Conservation (phyloP, 805 yeast species). For the Saturnispora saitoi region DNA sequence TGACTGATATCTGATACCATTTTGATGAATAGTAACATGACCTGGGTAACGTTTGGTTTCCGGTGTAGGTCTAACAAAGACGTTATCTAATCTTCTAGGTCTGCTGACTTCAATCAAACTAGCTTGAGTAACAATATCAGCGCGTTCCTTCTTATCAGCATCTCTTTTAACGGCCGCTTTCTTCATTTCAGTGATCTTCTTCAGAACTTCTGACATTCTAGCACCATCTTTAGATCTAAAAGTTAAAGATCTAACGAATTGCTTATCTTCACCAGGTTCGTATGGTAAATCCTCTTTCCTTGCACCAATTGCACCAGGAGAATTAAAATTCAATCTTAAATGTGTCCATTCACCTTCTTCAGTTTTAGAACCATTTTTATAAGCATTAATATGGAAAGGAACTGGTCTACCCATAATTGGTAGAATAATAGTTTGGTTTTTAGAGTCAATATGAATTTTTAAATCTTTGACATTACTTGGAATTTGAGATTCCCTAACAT, state of each 20-base stretch:
- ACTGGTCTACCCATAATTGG: slow-evolving; percentile 96
- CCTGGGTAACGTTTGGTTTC: slow-evolving; percentile 96
- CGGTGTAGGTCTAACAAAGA: slow-evolving; percentile 90
- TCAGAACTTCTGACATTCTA: slow-evolving; percentile 82
- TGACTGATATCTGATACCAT: slow-evolving; percentile 90
- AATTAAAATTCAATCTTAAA: slow-evolving; percentile 80
- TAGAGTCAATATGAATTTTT: slow-evolving; percentile 78
- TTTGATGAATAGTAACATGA: slow-evolving; percentile 81
- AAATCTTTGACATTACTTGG: slow-evolving; percentile 78
- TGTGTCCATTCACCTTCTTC: slow-evolving; percentile 96
- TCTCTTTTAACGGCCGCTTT: slow-evolving; percentile 87
- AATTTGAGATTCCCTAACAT: slow-evolving; percentile 86
- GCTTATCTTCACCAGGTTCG: slow-evolving; percentile 79
- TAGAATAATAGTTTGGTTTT: slow-evolving; percentile 77
- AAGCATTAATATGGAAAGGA: slow-evolving; percentile 92
- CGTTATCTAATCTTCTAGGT: slow-evolving; percentile 78
- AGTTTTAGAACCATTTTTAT: slow-evolving; percentile 87
- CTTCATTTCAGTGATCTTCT: slow-evolving; percentile 85
- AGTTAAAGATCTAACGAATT: slow-evolving; percentile 79
- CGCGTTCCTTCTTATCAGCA: slow-evolving; percentile 81
- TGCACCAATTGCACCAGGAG: slow-evolving; percentile 59
- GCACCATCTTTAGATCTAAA: slow-evolving; percentile 85
- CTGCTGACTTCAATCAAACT: slow-evolving; percentile 77
- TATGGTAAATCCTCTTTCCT: slow-evolving; percentile 80
- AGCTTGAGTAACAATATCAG: slow-evolving; percentile 91